These are phyloP conservation scores for Yamadazyma dushanensis DNA, from an alignment of 1,139 yeast genomes.

Conservation along the genomic window DNA sequence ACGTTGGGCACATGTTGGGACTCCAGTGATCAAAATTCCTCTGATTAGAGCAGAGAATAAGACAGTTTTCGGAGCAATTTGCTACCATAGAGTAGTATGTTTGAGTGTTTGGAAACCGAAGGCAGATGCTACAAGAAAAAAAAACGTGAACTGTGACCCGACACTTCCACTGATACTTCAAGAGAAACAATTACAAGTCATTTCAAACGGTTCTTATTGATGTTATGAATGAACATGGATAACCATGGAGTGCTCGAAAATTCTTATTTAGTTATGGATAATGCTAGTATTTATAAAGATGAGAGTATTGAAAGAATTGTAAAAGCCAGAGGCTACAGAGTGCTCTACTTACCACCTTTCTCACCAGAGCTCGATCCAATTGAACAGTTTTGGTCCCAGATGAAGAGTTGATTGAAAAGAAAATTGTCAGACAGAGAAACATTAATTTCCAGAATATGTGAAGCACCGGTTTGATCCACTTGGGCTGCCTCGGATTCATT, in stretches of 20 bases:
- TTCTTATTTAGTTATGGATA: constrained; percentile 10
- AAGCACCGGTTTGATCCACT: too few species aligned
- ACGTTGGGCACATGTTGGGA: constrained; percentile 7
- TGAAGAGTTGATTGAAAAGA: constrained; percentile 11
- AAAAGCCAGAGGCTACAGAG: constrained; percentile 12
- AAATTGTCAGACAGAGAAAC: constrained; percentile 12
- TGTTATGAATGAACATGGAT: constrained; percentile 10
- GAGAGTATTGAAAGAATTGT: constrained; percentile 11
- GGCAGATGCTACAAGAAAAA: background rate
- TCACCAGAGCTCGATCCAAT: constrained; percentile 7
- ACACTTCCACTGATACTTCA: background rate
- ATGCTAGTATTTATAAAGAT: constrained; percentile 10
- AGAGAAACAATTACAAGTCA: background rate
- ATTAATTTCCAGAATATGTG: constrained; percentile 8
- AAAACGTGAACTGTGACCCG: background rate
- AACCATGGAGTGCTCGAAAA: constrained; percentile 7
- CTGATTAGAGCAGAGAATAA: constrained; percentile 3
- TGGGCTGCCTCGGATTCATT: too few species aligned
- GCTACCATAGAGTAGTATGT: constrained; percentile 8
- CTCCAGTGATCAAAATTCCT: background rate
- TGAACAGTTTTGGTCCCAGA: constrained; percentile 13
- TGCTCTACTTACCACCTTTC: constrained; percentile 12
- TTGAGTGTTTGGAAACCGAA: constrained; percentile 10
- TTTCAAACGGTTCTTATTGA: constrained; percentile 1
- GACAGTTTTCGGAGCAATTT: constrained; percentile 14